phyloP scores from a whole-genome alignment of 129 eudicot genomes.

The Pittosporum tobira region DNA sequence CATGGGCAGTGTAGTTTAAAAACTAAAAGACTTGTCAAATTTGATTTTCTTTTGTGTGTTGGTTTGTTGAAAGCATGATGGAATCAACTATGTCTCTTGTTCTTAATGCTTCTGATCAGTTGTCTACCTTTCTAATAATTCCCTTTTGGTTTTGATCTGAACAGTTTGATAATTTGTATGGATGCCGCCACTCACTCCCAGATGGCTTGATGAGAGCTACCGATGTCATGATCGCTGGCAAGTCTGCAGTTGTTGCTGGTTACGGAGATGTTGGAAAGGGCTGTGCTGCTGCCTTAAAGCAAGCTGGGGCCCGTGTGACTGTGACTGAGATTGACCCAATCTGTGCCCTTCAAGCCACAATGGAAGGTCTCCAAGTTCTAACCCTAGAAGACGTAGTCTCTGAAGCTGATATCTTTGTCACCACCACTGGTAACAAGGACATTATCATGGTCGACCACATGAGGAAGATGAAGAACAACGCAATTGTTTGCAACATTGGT shows the following conservation, averaged over 20 bases:
- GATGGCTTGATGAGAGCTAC: constrained; percentile 56
- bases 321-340: constrained; percentile 49
- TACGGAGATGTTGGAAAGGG: constrained; percentile 28
- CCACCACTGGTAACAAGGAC: constrained; percentile 22
- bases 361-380: constrained; percentile 24
- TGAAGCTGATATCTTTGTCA: constrained; percentile 27
- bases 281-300: constrained; percentile 21
- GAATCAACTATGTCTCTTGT: too few relatives aligned
- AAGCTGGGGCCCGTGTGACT: constrained; percentile 47
- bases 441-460: constrained; percentile 20
- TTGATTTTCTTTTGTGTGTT: too few relatives aligned
- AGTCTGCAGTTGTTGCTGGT: constrained; percentile 15
- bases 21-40: too few relatives aligned
- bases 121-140: neutral
- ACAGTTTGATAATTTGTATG: constrained; percentile 19
- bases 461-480: constrained; percentile 31
- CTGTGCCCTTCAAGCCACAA: constrained; percentile 33
- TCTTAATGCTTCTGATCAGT: too few relatives aligned
- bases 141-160: neutral
- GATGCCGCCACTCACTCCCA: constrained; percentile 48
- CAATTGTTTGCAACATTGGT: constrained; percentile 23
- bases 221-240: constrained; percentile 41
- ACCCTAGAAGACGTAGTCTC: constrained; percentile 19
- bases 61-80: too few relatives aligned
- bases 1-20: too few relatives aligned